Base-by-base conservation (phyloP, 768 basidiomycete species). In the Naganishia onofrii region DNA sequence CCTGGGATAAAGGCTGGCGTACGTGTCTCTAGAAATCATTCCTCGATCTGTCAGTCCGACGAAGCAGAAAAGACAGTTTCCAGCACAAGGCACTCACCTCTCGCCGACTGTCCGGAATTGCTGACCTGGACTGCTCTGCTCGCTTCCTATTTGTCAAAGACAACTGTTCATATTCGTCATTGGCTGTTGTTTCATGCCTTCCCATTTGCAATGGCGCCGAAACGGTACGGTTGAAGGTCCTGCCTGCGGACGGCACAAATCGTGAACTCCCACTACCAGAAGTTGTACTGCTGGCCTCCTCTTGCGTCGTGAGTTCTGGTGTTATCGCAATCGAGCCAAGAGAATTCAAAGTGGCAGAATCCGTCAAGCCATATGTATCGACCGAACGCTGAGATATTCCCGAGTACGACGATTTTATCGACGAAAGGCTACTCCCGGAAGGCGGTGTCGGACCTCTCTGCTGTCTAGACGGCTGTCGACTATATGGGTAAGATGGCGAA, bases 91-190 rank as follows among this genome's bases (percentile, higher is more conserved):
- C 21, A 63, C 60, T 44, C 38, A 44, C 60, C n/a, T 63, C 60
- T 13, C 38, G 60, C 15, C 36, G 36, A 26, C 36, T 44, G 13
- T 44, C 60, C 38, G 46, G 23, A 21, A 23, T 29, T 36, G 38
- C 32, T 26, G 60, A 12, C 21, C 60, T 63, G 23, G 36, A 23
- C 60, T 42, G 60, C 10, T 63, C 60, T 17, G 23, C 60, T 42
- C 60, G 38, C 46, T 63, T 63, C 42, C 60, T 63, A 46, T 63
- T 63, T 15, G 60, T 63, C 60, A 63, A 29, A 26, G 60, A 63
- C 23, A 63, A 34, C 60, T 63, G 42, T 42, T 63, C 60, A 29
- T 63, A 63, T 28, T 63, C 60, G 26, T 63, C 60, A 17, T 21
- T 42, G 9, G 38, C 38, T 26, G 60, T 26, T 15, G 21, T 26